Evolutionary conservation across 2,329 filamentous ascomycete species (phyloP), one percentile per base, ranked within the genome.

Genomic region (Pseudogymnoascus sp.): DNA sequence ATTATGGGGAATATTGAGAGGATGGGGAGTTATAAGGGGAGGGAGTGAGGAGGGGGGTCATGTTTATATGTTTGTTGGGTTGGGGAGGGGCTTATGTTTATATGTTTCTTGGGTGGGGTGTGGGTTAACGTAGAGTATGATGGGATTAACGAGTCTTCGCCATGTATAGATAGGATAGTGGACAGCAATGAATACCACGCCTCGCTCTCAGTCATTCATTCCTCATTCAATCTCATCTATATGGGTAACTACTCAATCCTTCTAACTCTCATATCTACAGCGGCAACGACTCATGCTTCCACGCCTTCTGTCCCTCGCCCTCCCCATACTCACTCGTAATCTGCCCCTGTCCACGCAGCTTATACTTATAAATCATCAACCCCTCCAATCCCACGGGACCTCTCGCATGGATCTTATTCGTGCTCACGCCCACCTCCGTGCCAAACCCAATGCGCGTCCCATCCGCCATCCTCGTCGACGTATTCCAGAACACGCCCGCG

Each of bases 391-490:
- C 94, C 5, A 99, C 94, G 0, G 94, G 94, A 0, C 94, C 94
- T 58, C 94, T 81, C 1, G 90, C 89, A 73, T 99, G 94, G 65
- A 99, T 96, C 79, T 97, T 99, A 79, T 97, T 99, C 58, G 94
- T 99, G 77, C 90, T 95, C 75, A 99, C 97, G 60, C 94, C 94
- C 22, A 99, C 94, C 76, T 99, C 94, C 0, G 94, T 97, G 57
- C 94, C 94, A 75, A 99, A 99, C 6, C 94, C 94, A 73, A 95
- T 97, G 41, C 94, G 83, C 89, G 96, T 97, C 6, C 94, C 94
- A 73, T 99, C 94, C 5, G 92, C 91, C 76, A 99, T 93, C 58
- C 94, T 84, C 7, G 91, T 96, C 22, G 90, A 95, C 6, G 91
- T 90, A 73, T 99, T 99, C 91, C 93, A 97, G 80, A 96, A 99